Conservation (phyloP, 345 rosid species). For the Camelina laxa region DNA sequence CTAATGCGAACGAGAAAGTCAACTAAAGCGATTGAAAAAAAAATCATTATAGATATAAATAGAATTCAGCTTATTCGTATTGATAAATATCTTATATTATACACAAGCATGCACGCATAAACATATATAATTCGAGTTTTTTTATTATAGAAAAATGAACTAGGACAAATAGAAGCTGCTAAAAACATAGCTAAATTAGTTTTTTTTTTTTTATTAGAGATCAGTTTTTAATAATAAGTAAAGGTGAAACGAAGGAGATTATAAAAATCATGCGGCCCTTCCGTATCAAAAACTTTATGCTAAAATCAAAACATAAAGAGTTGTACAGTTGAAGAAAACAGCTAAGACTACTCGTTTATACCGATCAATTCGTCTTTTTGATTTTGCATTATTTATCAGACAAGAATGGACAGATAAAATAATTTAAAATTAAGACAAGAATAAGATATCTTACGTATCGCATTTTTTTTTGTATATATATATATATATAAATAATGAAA, state of each 20-base stretch:
- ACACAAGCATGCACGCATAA: background rate
- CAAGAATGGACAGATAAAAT: slow-evolving; percentile 6
- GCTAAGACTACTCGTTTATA: slow-evolving; percentile 10
- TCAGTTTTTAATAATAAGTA: background rate
- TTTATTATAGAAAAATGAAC: background rate
- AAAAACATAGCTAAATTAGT: background rate
- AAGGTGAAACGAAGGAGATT: background rate
- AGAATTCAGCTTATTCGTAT: background rate
- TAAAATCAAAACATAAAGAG: slow-evolving; percentile 14
- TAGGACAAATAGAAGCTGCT: slow-evolving; percentile 19
- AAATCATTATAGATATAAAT: background rate
- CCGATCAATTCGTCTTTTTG: background rate
- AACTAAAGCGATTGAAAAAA: background rate
- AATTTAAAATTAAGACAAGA: background rate
- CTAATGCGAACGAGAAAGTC: slow-evolving; percentile 22
- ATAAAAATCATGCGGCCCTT: background rate
- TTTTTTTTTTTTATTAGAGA: background rate
- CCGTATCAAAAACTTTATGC: background rate
- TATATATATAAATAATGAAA: too few species aligned
- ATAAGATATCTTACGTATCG: background rate
- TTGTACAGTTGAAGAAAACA: slow-evolving; percentile 27
- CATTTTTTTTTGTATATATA: too few species aligned
- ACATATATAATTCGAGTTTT: background rate
- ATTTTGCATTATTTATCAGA: background rate
- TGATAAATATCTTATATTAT: background rate